phyloP scores from a whole-genome alignment of 2,329 filamentous ascomycete species.

The Moelleriella libera region DNA sequence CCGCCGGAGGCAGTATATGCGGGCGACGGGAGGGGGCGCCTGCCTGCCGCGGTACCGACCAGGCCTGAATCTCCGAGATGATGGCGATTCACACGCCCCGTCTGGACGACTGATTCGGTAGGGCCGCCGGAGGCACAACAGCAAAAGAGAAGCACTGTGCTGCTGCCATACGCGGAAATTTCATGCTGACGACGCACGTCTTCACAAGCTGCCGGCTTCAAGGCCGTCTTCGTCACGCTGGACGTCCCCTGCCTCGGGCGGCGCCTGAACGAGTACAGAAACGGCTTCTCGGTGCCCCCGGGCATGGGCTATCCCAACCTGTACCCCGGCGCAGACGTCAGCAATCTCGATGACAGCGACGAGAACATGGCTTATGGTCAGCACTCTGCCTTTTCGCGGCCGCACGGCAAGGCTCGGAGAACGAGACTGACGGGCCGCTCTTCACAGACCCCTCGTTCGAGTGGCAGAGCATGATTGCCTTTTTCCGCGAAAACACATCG shows the following conservation, averaged over 20 bases:
- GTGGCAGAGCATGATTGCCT: constrained; percentile 50
- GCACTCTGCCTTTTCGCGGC: background rate
- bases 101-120: too few relatives aligned
- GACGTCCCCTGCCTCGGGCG: constrained; percentile 39
- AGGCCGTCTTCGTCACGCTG: constrained; percentile 42
- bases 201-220: constrained; percentile 19
- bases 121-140: background rate
- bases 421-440: background rate
- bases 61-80: too few relatives aligned
- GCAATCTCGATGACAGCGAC: background rate
- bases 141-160: too few relatives aligned
- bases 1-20: too few relatives aligned
- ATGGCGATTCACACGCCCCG: too few relatives aligned
- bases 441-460: constrained; percentile 24
- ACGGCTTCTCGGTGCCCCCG: constrained; percentile 31
- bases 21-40: too few relatives aligned
- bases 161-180: too few relatives aligned
- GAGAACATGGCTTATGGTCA: background rate
- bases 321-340: constrained; percentile 4
- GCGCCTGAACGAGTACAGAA: constrained; percentile 29
- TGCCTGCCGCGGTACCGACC: too few relatives aligned
- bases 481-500: constrained; percentile 36
- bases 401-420: background rate
- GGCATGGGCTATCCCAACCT: constrained; percentile 24
- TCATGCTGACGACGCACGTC: background rate